Base-by-base conservation (phyloP, 345 rosid species). In the Eutrema japonicum region DNA sequence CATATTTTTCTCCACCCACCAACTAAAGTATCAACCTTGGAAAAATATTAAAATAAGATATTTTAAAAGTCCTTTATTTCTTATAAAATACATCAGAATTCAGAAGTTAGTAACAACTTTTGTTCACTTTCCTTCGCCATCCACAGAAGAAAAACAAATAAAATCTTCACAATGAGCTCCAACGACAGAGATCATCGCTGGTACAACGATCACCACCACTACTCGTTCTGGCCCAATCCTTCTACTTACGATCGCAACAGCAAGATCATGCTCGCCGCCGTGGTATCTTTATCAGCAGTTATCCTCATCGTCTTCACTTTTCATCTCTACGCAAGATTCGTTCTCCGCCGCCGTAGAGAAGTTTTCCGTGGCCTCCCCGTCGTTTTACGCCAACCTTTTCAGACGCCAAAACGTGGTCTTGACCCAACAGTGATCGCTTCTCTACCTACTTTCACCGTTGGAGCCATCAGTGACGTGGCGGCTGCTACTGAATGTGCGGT, bases 331-430 rank as follows among this genome's bases (percentile, higher is more conserved):
- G 79, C 79, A 41, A 76, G 79, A 54, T 69, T 69, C 45, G 58
- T 69, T 60, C 70, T 76, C 32, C 74, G 51, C 3, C 70, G 79
- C 57, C 79, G 79, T 27, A 69, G 70, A 69, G 74, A 76, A 54
- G 65, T 70, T 76, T 47, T 69, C 29, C 57, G 59, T 29, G 75
- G 75, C 7, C 64, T 76, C 4, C 74, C 74, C 43, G 74, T 75
- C 33, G 11, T 18, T 3, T 37, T 75, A 7, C 70, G 57, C 22
- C 65, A 62, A 52, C 58, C 79, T 61, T 76, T 52, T 10, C 81
- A 84, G 64, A 77, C 69, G 10, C 85, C 87, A 5, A 84, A 80
- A 63, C 73, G 78, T 47, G 91, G 96, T 11, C 88, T 88, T 3
- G 80, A 87, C 43, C 81, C 83, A 0, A 9, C 60, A 11, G 76